A percentile compares a stretch with the other conserved stretches of the same genome.
These are phyloP conservation scores for Penicillium samsonianum DNA, from an alignment of 495 filamentous ascomycete species.

Conservation along the genomic window DNA sequence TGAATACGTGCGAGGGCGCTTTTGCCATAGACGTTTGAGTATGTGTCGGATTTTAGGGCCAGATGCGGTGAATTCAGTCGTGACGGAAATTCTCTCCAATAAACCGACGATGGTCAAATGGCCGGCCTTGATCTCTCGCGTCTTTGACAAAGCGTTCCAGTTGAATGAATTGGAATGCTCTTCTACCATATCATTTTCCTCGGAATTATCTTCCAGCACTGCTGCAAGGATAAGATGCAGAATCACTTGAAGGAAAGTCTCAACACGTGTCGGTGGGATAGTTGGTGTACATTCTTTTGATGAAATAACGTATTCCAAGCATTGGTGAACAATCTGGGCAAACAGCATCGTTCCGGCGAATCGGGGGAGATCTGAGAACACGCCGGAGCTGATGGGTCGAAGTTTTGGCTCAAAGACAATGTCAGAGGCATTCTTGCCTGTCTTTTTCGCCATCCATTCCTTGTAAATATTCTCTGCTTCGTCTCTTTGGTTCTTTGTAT, in stretches of 20 bases:
- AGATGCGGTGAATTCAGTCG: slow-evolving; percentile 73
- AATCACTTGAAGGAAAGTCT: slow-evolving; percentile 88
- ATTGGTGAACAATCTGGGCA: slow-evolving; percentile 86
- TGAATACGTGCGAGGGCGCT: slow-evolving; percentile 68
- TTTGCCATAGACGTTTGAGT: slow-evolving; percentile 84
- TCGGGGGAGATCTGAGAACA: slow-evolving; percentile 69
- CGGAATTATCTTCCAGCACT: slow-evolving; percentile 72
- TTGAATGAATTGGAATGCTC: slow-evolving; percentile 62
- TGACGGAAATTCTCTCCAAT: slow-evolving; percentile 71
- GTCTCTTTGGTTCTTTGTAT: slow-evolving; percentile 94
- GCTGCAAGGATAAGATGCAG: slow-evolving; percentile 84
- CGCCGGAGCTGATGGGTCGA: slow-evolving; percentile 70
- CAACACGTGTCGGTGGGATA: slow-evolving; percentile 78
- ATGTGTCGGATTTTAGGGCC: slow-evolving; percentile 83
- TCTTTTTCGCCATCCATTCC: slow-evolving; percentile 83
- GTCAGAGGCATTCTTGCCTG: slow-evolving; percentile 74
- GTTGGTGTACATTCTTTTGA: slow-evolving; percentile 63
- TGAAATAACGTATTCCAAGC: slow-evolving; percentile 72
- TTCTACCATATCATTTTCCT: slow-evolving; percentile 56
- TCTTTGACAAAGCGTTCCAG: slow-evolving; percentile 62
- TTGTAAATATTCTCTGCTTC: slow-evolving; percentile 89
- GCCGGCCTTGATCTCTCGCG: slow-evolving; percentile 55
- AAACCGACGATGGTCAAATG: slow-evolving; percentile 70
- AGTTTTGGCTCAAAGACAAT: slow-evolving; percentile 93
- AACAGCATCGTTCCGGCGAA: slow-evolving; percentile 87